Base-by-base conservation (phyloP, 129 eudicot genomes). In the Flaveria linearis region DNA sequence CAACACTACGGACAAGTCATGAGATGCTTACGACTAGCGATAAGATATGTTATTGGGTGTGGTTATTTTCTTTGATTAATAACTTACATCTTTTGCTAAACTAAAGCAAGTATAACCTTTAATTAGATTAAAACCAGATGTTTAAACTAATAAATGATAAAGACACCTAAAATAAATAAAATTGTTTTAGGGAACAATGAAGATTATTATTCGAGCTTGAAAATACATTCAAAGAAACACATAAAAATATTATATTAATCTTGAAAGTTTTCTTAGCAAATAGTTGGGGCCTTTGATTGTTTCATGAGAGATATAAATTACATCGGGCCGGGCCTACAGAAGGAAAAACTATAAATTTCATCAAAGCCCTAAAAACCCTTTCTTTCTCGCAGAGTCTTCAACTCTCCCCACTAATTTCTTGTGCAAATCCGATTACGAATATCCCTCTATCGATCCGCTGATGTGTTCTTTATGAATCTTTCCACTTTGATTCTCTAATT, bases 241-340 rank as follows among this genome's bases (percentile, higher is more conserved):
- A 55, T 1, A 57, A 60, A 62, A 62, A 55, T 23, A 58, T 22
- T 9, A 55, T 23, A 58, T 22, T 9, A 58, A 58, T 22, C 7
- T 2, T 6, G 20, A 41, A 4, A 30, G 2, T 14, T 69, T 36
- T 36, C 7, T 5, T 7, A n/a, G 64, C 14, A 53, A 23, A 57
- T 76, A 36, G 45, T 76, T 76, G 80, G 80, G 80, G 74, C 80
- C 66, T 18, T 51, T 51, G 72, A 50, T 26, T 36, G 7, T 36
- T 36, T 36, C 41, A 36, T 36, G 41, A 36, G 71, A 61, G 63
- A 47, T 10, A 51, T 22, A 43, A 63, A 36, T 65, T n/a, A 64
- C 0, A 73, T 55, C 79, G 84, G 84, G 84, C 84, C 62, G 79
- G 83, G 79, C 79, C 83, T 80, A 80, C 83, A 73, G 14, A 23